These are phyloP conservation scores for Acrodontium crateriforme DNA, from an alignment of 2,329 filamentous ascomycete species.

Conservation along the genomic window DNA sequence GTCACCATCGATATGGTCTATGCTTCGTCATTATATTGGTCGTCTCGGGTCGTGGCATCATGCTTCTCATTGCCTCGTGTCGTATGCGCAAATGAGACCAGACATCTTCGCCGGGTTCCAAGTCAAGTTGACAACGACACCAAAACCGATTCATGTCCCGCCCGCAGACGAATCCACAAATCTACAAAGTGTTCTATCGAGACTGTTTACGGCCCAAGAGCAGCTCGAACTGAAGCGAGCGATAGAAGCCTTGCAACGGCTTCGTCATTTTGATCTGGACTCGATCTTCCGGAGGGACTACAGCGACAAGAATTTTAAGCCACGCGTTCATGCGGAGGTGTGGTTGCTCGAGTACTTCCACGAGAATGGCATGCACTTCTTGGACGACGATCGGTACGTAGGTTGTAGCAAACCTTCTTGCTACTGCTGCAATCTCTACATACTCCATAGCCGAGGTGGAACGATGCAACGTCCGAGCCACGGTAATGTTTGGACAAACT, in stretches of 20 bases:
- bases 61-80: too few relatives aligned
- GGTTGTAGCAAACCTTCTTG: conserved; percentile 1
- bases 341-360: background rate
- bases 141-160: background rate
- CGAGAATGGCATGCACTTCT: background rate
- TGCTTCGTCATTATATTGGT: too few relatives aligned
- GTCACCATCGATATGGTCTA: too few relatives aligned
- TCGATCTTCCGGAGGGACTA: background rate
- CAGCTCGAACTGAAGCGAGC: too few relatives aligned
- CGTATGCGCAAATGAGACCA: too few relatives aligned
- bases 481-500: background rate
- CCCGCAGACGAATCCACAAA: too few relatives aligned
- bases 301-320: background rate
- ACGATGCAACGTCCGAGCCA: background rate
- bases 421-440: background rate
- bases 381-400: background rate
- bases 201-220: background rate
- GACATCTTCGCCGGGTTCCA: too few relatives aligned
- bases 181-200: background rate
- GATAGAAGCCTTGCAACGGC: too few relatives aligned
- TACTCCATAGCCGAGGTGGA: too few relatives aligned
- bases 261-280: too few relatives aligned
- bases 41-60: too few relatives aligned
- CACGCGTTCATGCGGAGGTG: background rate
- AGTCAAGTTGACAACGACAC: too few relatives aligned